A percentile compares a stretch with the other conserved stretches of the same genome.
phyloP scores from a whole-genome alignment of 352 stramenopile species.

The Phytophthora foliorum region DNA sequence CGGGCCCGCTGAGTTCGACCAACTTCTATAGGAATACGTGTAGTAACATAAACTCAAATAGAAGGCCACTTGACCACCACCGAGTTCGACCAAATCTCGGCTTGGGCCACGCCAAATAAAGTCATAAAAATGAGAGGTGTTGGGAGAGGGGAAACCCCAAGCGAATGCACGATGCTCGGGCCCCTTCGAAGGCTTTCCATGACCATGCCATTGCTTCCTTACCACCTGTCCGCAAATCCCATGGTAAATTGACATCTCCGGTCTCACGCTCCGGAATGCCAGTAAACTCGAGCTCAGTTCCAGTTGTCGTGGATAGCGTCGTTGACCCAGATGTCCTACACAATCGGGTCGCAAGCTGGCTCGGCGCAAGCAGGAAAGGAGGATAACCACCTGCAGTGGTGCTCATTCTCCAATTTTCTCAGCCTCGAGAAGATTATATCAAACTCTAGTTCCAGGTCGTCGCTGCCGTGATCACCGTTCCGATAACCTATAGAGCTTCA shows the following conservation, averaged over 20 bases:
- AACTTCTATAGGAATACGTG: no score
- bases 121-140: not conserved
- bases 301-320: not conserved
- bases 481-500: not conserved
- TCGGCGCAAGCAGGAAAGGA: not conserved
- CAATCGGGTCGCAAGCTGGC: not conserved
- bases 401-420: conserved; percentile 40
- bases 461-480: no score
- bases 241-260: not conserved
- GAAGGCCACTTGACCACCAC: no score
- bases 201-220: not conserved
- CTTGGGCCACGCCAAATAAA: no score
- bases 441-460: not conserved
- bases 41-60: no score
- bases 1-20: no score
- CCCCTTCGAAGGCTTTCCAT: not conserved
- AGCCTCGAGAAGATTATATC: conserved; percentile 35
- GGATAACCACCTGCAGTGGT: no score
- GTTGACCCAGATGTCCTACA: not conserved
- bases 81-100: no score
- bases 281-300: not conserved
- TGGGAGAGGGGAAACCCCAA: not conserved
- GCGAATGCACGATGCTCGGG: not conserved
- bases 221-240: conserved; percentile 6
- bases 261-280: not conserved